These are phyloP conservation scores for Stylonectria norvegica DNA, from an alignment of 2,329 filamentous ascomycete species.

Conservation along the genomic window DNA sequence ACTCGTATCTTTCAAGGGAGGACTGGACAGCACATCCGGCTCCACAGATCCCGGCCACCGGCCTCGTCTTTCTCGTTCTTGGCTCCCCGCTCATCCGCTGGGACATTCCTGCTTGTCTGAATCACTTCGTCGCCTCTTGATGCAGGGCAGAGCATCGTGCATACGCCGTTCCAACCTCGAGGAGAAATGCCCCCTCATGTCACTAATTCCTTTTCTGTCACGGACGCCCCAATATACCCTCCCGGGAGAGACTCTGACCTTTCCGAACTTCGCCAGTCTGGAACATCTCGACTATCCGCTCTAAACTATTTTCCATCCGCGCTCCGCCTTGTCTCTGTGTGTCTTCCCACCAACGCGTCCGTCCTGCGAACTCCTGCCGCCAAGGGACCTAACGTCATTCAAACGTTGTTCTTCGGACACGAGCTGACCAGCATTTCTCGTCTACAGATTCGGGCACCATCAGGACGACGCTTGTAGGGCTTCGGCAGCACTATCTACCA, in stretches of 20 bases:
- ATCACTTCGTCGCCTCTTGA: constrained; percentile 25
- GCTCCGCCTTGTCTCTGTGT: constrained; percentile 17
- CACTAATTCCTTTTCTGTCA: constrained; percentile 25
- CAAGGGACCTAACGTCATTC: constrained; percentile 10
- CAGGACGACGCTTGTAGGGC: constrained; percentile 15
- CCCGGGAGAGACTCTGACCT: constrained; percentile 28
- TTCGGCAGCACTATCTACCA: constrained; percentile 9
- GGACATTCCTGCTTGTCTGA: constrained; percentile 20
- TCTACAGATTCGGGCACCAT: constrained; percentile 19
- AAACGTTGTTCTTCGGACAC: constrained; percentile 6
- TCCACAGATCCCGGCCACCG: constrained; percentile 20
- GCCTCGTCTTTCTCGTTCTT: constrained; percentile 12
- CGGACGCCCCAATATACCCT: constrained; percentile 22
- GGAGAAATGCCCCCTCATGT: constrained; percentile 34
- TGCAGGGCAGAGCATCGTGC: constrained; percentile 32
- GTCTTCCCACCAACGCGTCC: constrained; percentile 16
- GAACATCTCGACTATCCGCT: constrained; percentile 21
- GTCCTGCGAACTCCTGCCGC: constrained; percentile 10
- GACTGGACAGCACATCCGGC: constrained; percentile 20
- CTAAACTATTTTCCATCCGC: constrained; percentile 18
- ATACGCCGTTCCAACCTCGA: constrained; percentile 30
- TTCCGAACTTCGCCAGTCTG: constrained; percentile 26
- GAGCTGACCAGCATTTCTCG: constrained; percentile 18
- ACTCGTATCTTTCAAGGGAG: constrained; percentile 14
- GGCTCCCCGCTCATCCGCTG: constrained; percentile 18